phyloP scores from a whole-genome alignment of 805 yeast species.

The Candida vartiovaarae region DNA sequence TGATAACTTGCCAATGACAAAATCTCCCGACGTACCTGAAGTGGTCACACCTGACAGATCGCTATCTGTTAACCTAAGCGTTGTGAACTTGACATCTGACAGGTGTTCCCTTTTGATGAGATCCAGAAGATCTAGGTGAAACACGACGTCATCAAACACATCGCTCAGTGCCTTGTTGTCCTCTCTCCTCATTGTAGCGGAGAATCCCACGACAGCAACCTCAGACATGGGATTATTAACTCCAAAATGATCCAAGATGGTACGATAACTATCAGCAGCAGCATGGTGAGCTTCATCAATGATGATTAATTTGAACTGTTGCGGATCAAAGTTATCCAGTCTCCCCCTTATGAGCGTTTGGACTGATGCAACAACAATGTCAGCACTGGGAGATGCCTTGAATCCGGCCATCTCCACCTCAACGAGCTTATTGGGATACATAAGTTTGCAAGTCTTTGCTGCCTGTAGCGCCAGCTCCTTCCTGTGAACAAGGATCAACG shows the following conservation, averaged over 20 bases:
- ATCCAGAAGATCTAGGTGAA: conserved; percentile 53
- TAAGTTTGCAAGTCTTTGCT: conserved; percentile 34
- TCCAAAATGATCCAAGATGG: conserved; percentile 50
- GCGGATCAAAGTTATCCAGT: conserved; percentile 46
- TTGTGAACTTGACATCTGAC: conserved; percentile 59
- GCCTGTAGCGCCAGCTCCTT: conserved; percentile 77
- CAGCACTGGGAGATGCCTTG: conserved; percentile 37
- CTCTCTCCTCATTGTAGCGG: conserved; percentile 80
- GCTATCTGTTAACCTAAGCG: conserved; percentile 39
- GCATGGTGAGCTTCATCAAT: conserved; percentile 94
- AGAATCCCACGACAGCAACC: conserved; percentile 69
- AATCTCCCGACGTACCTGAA: conserved; percentile 38
- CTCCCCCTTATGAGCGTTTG: conserved; percentile 52
- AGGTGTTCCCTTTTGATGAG: conserved; percentile 68
- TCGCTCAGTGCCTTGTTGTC: conserved; percentile 55
- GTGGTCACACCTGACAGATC: conserved; percentile 30
- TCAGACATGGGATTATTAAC: conserved; percentile 26
- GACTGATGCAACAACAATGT: conserved; percentile 73
- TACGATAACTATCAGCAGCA: conserved; percentile 59
- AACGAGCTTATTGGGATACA: conserved; percentile 45
- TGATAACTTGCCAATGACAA: conserved; percentile 43
- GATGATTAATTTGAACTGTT: conserved; percentile 62
- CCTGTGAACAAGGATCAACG: conserved; percentile 70
- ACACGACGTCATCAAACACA: conserved; percentile 69
- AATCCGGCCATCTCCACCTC: conserved; percentile 64